Percentiles rank a stretch among this genome's conserved stretches.
Evolutionary conservation across 106 monocot species (phyloP).

Genomic region (Acanthochlamys bracteata): DNA sequence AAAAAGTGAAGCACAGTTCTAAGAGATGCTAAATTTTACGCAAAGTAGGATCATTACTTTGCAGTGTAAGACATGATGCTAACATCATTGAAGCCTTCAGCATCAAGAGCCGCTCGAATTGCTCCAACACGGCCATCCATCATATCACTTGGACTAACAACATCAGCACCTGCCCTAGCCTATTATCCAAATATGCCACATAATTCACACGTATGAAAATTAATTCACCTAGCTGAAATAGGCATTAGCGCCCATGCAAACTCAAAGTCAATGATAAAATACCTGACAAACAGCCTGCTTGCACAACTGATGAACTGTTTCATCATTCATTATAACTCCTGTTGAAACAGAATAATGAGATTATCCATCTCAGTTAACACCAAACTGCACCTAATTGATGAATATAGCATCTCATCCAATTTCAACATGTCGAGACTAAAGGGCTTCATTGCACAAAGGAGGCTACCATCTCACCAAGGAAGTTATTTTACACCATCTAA

Average conservation of each 20-base stretch:
- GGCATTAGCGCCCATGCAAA: no score
- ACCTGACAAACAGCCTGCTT: constrained; percentile 98
- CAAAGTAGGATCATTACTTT: constrained; percentile 54
- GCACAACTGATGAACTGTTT: constrained; percentile 95
- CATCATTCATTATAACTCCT: constrained; percentile 99
- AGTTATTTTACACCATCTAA: no score
- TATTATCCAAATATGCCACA: constrained; percentile 9
- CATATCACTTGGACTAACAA: constrained; percentile 99
- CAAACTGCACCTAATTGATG: no score
- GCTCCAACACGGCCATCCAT: constrained; percentile 95
- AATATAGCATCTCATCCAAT: no score
- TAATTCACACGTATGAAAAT: not conserved
- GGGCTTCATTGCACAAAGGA: no score
- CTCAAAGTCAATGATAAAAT: not conserved
- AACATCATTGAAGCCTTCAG: constrained; percentile 89
- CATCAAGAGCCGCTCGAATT: constrained; percentile 73
- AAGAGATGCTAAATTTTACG: no score
- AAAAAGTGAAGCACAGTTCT: no score
- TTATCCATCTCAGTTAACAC: no score
- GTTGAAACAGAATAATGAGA: constrained; percentile 1
- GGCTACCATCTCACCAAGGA: no score
- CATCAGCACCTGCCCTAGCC: constrained; percentile 95
- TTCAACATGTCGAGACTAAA: no score
- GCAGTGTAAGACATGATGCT: constrained; percentile 99
- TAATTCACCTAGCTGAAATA: not conserved